Evolutionary conservation across 805 yeast genomes (phyloP), one percentile per base, ranked within the genome.

Genomic region (Candida nanaspora): DNA sequence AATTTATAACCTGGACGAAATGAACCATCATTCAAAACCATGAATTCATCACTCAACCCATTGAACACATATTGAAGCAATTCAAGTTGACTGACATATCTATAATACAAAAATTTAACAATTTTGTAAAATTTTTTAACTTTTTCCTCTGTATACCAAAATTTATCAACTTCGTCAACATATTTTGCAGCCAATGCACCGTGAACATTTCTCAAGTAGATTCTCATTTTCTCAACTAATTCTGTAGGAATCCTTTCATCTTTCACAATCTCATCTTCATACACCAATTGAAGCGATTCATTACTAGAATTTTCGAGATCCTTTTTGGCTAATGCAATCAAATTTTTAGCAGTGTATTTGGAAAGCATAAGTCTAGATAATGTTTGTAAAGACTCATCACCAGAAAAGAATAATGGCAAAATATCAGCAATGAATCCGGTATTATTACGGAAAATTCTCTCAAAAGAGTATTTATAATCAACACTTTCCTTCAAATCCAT

Each of bases 321-420:
- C 16, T 31, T 31, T 8, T 31, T 6, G 4, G 19, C 34, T 11
- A 31, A 31, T 4, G 14, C 22, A 6, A 31, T 18, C 14, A 31
- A 8, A 8, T 22, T 19, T 22, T 31, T 31, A 3, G 34, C 3
- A 7, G 22, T 19, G 16, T 31, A 47, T 33, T 59, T 57, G 25
- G 55, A 44, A 23, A 49, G 28, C 7, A 45, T 30, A 14, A 56
- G 18, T 27, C 47, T 57, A 16, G 64, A 48, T 21, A 70, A 42
- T 1, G 69, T 61, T 6, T 50, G 53, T 8, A 72, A 57, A 0
- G 77, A 65, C 41, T 70, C 73, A 40, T 65, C 66, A 5, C 74
- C 68, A 46, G 70, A 73, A 41, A 72, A 66, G 38, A 56, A 70
- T 10, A 70, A 46, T 26, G 62, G 46, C 11, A 70, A 50, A 4